Conservation (phyloP, 148 eudicot genomes). For the Dianthus caryophyllus region DNA sequence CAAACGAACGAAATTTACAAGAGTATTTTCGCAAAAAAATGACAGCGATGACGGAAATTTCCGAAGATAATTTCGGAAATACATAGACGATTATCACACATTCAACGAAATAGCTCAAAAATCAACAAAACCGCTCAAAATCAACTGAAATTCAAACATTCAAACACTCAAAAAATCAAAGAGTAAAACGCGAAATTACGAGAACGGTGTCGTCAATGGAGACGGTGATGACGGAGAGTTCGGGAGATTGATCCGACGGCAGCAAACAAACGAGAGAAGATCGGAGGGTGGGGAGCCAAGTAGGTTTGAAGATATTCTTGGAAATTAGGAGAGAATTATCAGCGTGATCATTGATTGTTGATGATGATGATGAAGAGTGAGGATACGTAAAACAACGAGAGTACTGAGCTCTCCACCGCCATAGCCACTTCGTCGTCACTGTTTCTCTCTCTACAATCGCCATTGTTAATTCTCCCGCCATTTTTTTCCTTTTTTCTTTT, state of each 20-base stretch:
- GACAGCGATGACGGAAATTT: too few relatives aligned
- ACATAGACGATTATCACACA: too few relatives aligned
- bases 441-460: not conserved
- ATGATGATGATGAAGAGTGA: slow-evolving; percentile 14
- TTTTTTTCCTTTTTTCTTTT: slow-evolving; percentile 21
- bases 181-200: slow-evolving; percentile 30
- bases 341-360: not conserved
- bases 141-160: not conserved
- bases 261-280: slow-evolving; percentile 33
- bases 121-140: not conserved
- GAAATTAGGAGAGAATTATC: slow-evolving; percentile 20
- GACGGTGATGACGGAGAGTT: slow-evolving; percentile 34
- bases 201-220: slow-evolving; percentile 28
- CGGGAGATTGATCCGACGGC: slow-evolving; percentile 24
- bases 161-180: not conserved
- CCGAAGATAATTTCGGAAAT: too few relatives aligned
- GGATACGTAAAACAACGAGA: slow-evolving; percentile 47
- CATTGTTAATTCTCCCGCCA: slow-evolving; percentile 47
- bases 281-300: slow-evolving; percentile 43
- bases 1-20: too few relatives aligned
- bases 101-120: too few relatives aligned
- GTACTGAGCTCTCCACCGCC: slow-evolving; percentile 45
- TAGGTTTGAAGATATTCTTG: slow-evolving; percentile 21
- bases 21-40: too few relatives aligned
- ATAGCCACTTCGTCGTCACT: not conserved